Evolutionary conservation across 2,329 filamentous ascomycete species (phyloP), one percentile per base, ranked within the genome.

Genomic region (Colletotrichum lini): DNA sequence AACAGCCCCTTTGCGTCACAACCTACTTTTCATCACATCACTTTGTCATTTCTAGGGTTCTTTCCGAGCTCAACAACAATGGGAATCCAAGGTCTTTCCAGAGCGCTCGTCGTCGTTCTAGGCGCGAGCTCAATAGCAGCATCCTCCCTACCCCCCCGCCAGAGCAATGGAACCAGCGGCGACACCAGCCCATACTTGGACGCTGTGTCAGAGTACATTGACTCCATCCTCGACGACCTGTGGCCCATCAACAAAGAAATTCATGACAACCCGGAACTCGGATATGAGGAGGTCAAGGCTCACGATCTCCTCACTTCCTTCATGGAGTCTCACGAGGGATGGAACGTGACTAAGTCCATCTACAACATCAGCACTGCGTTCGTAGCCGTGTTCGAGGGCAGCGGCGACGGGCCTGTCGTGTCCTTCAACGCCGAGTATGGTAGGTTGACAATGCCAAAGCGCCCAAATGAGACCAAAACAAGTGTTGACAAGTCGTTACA

Each of bases 351-450:
- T 0, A 73, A 77, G 4, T 81, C 80, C 0, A 82, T 83, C 0
- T 84, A 83, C 35, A 80, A 79, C 2, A 81, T 86, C 56, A 78
- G 79, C 5, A 86, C 84, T 3, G 84, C 84, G 7, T 86, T 85
- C 68, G 79, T 82, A 49, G 84, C 83, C 1, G 78, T 81, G 0
- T 84, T 79, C 64, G 79, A 83, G 26, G 82, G 80, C 40, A 80
- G 78, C 3, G 78, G 75, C 0, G 72, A 77, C 13, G 82, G 82
- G 0, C 81, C 81, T 26, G 78, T 80, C 0, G 81, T 85, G 12
- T 82, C 80, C 16, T 85, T 85, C 68, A 84, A 84, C 67, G 81
- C 79, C 0, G 82, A 84, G 52, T 81, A 81, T 13, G 79, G 76
- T 77, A 64, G 61, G 75, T 65, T 9, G 12, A 3, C 4, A 6